Evolutionary conservation across 2,329 filamentous ascomycete species (phyloP).

Genomic region (Fusarium algeriense): DNA sequence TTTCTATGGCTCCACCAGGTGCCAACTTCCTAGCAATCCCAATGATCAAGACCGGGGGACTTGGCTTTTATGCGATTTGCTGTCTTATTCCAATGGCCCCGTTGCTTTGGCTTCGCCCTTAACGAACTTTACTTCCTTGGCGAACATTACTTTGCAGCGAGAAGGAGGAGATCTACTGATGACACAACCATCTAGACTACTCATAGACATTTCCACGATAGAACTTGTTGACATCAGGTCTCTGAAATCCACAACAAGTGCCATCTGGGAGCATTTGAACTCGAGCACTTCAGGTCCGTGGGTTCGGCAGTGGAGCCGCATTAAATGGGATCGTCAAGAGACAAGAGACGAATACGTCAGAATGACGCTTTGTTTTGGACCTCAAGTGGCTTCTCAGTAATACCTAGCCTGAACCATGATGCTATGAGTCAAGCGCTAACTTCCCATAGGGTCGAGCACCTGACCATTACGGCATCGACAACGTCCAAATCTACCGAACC

Average conservation of each 20-base stretch:
- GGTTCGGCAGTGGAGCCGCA: not conserved
- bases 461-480: not conserved
- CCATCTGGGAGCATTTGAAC: not conserved
- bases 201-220: not conserved
- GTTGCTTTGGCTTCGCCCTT: not conserved
- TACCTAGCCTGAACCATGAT: rapidly evolving
- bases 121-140: not conserved
- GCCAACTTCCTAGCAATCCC: not conserved
- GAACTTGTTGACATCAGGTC: not conserved
- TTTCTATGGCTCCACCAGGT: not conserved
- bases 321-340: no score
- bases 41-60: not conserved
- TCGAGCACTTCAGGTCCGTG: not conserved
- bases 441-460: not conserved
- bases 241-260: not conserved
- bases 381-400: not conserved
- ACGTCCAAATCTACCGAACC: not conserved
- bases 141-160: no score
- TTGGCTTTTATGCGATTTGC: not conserved
- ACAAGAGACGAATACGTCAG: no score
- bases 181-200: not conserved
- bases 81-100: no score
- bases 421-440: not conserved
- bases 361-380: not conserved
- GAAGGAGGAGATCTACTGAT: no score